Evolutionary conservation across 2,329 filamentous ascomycete species (phyloP).

Genomic region (Botrytis sinoallii): DNA sequence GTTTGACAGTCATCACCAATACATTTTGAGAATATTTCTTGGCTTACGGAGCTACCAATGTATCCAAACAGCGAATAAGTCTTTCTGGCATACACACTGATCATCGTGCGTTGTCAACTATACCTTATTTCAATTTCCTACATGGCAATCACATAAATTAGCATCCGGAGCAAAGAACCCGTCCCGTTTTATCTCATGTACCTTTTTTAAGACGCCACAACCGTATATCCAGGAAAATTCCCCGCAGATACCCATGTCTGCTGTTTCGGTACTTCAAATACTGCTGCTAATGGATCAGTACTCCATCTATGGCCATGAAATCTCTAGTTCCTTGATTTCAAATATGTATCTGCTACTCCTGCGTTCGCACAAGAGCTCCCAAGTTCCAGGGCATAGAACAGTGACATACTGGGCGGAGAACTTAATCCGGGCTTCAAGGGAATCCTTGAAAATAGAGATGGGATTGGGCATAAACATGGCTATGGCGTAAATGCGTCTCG

Average conservation of each 20-base stretch:
- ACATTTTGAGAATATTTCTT: not conserved
- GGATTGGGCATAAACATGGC: not conserved
- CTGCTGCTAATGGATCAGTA: not conserved
- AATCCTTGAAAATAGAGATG: no score
- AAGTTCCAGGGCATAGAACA: not conserved
- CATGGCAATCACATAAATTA: not conserved
- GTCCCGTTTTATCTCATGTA: conserved; percentile 2
- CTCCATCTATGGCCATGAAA: not conserved
- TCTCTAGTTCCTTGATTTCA: not conserved
- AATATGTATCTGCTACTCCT: not conserved
- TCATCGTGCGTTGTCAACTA: not conserved
- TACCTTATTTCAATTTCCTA: not conserved
- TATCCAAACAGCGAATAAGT: not conserved
- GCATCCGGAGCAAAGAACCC: not conserved
- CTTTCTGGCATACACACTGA: not conserved
- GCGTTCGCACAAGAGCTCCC: not conserved
- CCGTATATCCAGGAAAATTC: not conserved
- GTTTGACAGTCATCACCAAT: not conserved
- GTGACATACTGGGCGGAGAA: not conserved
- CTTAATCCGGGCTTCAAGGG: not conserved
- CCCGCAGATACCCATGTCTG: not conserved
- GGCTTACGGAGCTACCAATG: not conserved
- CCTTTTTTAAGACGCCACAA: conserved; percentile 6
- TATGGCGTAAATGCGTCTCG: not conserved
- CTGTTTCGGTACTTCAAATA: not conserved